These are phyloP conservation scores for Geotrichum candidum DNA, from an alignment of 1,139 yeast species.

Conservation along the genomic window DNA sequence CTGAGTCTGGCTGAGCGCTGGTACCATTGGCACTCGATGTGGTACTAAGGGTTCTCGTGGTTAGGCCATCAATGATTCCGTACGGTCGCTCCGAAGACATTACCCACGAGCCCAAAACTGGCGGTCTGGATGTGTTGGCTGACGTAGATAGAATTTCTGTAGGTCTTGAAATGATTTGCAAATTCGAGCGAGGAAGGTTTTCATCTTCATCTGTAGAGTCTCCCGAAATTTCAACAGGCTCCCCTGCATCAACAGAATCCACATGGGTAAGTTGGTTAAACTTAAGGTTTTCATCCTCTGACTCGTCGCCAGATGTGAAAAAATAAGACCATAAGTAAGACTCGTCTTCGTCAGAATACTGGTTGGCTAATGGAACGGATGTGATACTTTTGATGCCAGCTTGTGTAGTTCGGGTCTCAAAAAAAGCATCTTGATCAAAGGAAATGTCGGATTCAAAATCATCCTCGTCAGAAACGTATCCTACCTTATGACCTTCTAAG, in stretches of 20 bases:
- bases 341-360: conserved; percentile 34
- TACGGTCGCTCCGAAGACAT: conserved; percentile 74
- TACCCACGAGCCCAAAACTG: conserved; percentile 87
- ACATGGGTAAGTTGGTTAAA: conserved; percentile 19
- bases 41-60: conserved; percentile 70
- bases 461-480: conserved; percentile 33
- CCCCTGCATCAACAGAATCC: conserved; percentile 5
- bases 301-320: conserved; percentile 35
- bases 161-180: conserved; percentile 56
- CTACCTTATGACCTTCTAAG: conserved; percentile 21
- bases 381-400: conserved; percentile 13
- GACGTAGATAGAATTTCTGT: conserved; percentile 86
- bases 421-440: conserved; percentile 31
- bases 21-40: conserved; percentile 23
- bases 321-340: conserved; percentile 39
- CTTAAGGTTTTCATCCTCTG: conserved; percentile 16
- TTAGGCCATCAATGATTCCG: conserved; percentile 88
- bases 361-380: conserved; percentile 12
- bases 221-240: conserved; percentile 42
- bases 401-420: conserved; percentile 25
- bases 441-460: conserved; percentile 23
- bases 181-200: conserved; percentile 58
- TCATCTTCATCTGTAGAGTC: conserved; percentile 92
- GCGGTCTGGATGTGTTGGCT: conserved; percentile 81
- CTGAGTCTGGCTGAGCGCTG: conserved; percentile 7